Base-by-base conservation (phyloP, 2,329 filamentous ascomycete genomes). In the Capronia americana region DNA sequence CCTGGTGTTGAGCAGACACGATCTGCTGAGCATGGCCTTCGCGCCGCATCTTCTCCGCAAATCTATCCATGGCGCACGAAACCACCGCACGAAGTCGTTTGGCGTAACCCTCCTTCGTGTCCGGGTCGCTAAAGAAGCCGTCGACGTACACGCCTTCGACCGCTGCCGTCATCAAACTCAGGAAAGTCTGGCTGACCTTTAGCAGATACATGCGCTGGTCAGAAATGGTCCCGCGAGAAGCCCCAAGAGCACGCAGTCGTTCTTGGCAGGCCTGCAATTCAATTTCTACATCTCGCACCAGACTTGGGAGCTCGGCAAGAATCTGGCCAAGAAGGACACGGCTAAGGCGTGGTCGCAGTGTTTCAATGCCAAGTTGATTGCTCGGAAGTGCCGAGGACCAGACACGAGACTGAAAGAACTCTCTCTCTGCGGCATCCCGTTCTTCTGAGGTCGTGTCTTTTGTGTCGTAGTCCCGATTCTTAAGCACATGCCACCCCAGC, bases 401-500 rank as follows among this genome's bases (percentile, higher is more conserved):
- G 30, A 61, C 72, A 68, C 51, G 69, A 24, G 51, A 67, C 14
- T 66, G 65, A 57, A 81, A 80, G 63, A 80, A 79, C 0, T 69
- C 66, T 17, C 54, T 73, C 63, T 80, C 79, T 10, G 69, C 57
- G 6, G 69, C 63, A 63, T 80, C 77, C 44, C 78, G 71, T 7
- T 70, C 69, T 5, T 72, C 66, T 20, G 57, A 51, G 0, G 63
- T 63, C 6, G 5, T 34, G 23, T 71, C 44, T 38, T 38, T 64
- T 2, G 65, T 63, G 68, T 84, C 70, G 68, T 77, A 79, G 62
- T 78, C 72, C 38, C 81, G 66, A 70, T 85, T 85, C 59, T 77
- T 79, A 8, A 85, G 69, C 0, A 80, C 78, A 71, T 85, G 83
- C 82, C 83, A 85, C 2, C 83, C 83, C 0, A 85, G 75, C 32